These are phyloP conservation scores for Myxozyma mucilagina DNA, from an alignment of 805 yeast genomes.

Conservation along the genomic window DNA sequence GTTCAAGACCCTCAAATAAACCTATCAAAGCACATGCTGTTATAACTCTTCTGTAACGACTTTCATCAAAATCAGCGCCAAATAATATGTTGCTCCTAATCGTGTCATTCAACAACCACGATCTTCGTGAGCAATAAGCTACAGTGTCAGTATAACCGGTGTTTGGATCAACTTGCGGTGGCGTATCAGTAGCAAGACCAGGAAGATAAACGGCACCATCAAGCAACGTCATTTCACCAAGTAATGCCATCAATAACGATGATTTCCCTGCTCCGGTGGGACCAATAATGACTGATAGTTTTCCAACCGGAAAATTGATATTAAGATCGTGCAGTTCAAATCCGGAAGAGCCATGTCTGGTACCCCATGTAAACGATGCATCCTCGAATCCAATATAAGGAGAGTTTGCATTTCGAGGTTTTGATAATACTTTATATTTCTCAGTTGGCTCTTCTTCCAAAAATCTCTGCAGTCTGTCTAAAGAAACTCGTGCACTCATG, in stretches of 20 bases:
- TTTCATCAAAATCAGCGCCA: slow-evolving; percentile 71
- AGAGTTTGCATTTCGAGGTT: slow-evolving; percentile 44
- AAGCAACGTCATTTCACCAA: slow-evolving; percentile 71
- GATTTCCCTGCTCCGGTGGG: slow-evolving; percentile 90
- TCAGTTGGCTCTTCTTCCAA: slow-evolving; percentile 74
- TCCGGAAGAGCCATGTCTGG: slow-evolving; percentile 37
- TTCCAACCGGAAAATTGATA: slow-evolving; percentile 63
- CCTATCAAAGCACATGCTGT: slow-evolving; percentile 85
- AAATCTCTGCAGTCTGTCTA: slow-evolving; percentile 76
- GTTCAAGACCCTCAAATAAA: slow-evolving; percentile 80
- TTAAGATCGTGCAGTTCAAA: slow-evolving; percentile 70
- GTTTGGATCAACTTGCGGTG: slow-evolving; percentile 52
- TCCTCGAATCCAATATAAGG: slow-evolving; percentile 68
- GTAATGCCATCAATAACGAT: slow-evolving; percentile 73
- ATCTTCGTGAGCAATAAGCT: slow-evolving; percentile 52
- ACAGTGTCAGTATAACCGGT: slow-evolving; percentile 83
- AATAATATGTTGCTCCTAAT: slow-evolving; percentile 82
- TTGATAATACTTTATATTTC: slow-evolving; percentile 71
- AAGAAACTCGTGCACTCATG: slow-evolving; percentile 79
- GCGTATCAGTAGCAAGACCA: slow-evolving; percentile 54
- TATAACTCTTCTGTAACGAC: slow-evolving; percentile 73
- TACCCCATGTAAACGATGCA: slow-evolving; percentile 69
- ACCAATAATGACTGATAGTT: slow-evolving; percentile 78
- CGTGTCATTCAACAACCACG: slow-evolving; percentile 92
- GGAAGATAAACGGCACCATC: slow-evolving; percentile 76